Evolutionary conservation across 345 rosid species (phyloP).

Genomic region (Dipteronia dyeriana): DNA sequence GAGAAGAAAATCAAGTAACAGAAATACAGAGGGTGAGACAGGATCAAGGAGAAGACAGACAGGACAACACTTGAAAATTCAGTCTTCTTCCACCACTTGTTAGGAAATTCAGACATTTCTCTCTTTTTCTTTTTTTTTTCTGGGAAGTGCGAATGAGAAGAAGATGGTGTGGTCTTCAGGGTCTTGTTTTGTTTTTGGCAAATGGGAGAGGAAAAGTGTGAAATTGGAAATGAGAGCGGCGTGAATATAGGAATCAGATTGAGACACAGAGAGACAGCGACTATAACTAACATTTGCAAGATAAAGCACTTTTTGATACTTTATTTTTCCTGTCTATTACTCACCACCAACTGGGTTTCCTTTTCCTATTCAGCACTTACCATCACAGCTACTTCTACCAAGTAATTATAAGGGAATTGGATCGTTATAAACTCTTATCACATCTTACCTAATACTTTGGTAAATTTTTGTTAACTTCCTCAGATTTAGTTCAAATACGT

Average conservation of each 20-base stretch:
- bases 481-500: too few species aligned
- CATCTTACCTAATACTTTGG: too few species aligned
- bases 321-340: constrained; percentile 32
- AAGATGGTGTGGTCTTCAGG: not conserved
- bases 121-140: not conserved
- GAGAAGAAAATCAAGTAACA: constrained; percentile 61
- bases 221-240: constrained; percentile 47
- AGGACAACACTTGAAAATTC: constrained; percentile 48
- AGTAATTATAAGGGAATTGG: not conserved
- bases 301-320: constrained; percentile 46
- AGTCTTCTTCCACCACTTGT: constrained; percentile 34
- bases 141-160: constrained; percentile 1
- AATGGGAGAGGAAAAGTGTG: constrained; percentile 25
- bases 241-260: constrained; percentile 47
- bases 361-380: constrained; percentile 8
- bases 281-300: constrained; percentile 18
- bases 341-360: constrained; percentile 41
- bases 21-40: constrained; percentile 64
- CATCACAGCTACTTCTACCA: not conserved
- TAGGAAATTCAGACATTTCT: constrained; percentile 57
- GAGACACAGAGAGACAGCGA: constrained; percentile 16
- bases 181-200: constrained; percentile 24
- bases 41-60: constrained; percentile 51
- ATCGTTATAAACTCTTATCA: too few species aligned
- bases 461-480: too few species aligned